phyloP scores from a whole-genome alignment of 1,139 yeast species.

The Yamadazyma aaseri region DNA sequence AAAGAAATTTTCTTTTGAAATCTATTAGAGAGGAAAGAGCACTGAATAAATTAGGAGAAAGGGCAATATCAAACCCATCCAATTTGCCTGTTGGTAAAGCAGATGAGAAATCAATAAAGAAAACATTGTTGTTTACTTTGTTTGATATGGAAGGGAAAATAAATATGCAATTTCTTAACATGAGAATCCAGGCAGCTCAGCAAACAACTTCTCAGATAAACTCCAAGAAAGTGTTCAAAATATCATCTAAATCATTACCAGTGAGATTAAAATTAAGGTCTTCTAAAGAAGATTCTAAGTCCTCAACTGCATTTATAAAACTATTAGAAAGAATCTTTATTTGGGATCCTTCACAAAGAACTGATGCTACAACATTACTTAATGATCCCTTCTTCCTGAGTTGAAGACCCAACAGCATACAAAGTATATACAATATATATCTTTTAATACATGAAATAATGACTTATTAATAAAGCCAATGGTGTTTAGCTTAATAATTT shows the following conservation, averaged over 20 bases:
- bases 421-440: no score
- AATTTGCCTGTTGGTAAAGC: slow-evolving; percentile 12
- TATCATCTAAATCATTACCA: slow-evolving; percentile 38
- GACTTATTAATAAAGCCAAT: no score
- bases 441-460: no score
- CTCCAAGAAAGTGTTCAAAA: slow-evolving; percentile 25
- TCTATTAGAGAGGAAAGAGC: slow-evolving; percentile 18
- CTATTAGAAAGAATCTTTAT: slow-evolving; percentile 43
- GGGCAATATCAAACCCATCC: slow-evolving; percentile 6
- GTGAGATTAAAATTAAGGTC: slow-evolving; percentile 39
- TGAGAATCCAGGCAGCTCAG: slow-evolving; percentile 22
- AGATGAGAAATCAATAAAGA: slow-evolving; percentile 28
- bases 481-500: no score
- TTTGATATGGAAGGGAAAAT: slow-evolving; percentile 43
- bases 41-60: slow-evolving; percentile 13
- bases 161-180: slow-evolving; percentile 29
- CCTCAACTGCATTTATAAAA: slow-evolving; percentile 19
- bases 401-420: no score
- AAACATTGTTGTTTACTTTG: slow-evolving; percentile 33
- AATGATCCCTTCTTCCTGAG: slow-evolving; percentile 32
- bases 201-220: slow-evolving; percentile 12
- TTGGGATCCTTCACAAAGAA: slow-evolving; percentile 57
- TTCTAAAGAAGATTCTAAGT: slow-evolving; percentile 21
- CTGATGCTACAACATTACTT: slow-evolving; percentile 43
- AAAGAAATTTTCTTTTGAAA: slow-evolving; percentile 22